These are phyloP conservation scores for Friedmanniomyces endolithicus DNA, from an alignment of 495 filamentous ascomycete genomes.

Conservation along the genomic window DNA sequence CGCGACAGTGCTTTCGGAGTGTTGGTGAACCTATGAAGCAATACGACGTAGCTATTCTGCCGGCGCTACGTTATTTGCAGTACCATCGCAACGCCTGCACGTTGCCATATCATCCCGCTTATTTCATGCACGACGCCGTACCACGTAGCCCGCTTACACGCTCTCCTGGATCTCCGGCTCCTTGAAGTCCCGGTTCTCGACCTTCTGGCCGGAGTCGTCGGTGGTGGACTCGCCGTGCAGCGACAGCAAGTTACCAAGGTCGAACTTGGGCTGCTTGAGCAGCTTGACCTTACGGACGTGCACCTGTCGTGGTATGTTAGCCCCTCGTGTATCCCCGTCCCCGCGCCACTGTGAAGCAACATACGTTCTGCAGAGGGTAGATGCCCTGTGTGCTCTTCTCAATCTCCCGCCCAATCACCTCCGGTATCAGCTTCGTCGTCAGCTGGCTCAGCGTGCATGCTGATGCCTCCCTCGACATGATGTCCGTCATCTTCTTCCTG, in stretches of 20 bases:
- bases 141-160: conserved; percentile 48
- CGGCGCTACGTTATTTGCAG: background rate
- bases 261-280: conserved; percentile 94
- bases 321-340: background rate
- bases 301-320: conserved; percentile 47
- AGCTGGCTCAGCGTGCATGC: conserved; percentile 90
- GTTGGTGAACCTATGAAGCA: background rate
- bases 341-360: conserved; percentile 26
- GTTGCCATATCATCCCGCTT: background rate
- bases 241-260: conserved; percentile 85
- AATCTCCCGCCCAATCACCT: conserved; percentile 98
- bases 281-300: conserved; percentile 99
- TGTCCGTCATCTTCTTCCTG: conserved; percentile 98
- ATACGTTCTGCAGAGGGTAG: conserved; percentile 96
- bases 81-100: background rate
- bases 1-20: background rate
- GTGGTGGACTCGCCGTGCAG: conserved; percentile 94
- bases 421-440: conserved; percentile 93
- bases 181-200: conserved; percentile 89
- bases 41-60: background rate
- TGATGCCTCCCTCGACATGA: conserved; percentile 88
- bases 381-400: conserved; percentile 99
- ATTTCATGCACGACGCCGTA: background rate
- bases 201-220: conserved; percentile 93
- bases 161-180: conserved; percentile 73